Evolutionary conservation across 228 moss, liverwort and hornwort genomes (phyloP).

Genomic region (Sphagnum fallax): DNA sequence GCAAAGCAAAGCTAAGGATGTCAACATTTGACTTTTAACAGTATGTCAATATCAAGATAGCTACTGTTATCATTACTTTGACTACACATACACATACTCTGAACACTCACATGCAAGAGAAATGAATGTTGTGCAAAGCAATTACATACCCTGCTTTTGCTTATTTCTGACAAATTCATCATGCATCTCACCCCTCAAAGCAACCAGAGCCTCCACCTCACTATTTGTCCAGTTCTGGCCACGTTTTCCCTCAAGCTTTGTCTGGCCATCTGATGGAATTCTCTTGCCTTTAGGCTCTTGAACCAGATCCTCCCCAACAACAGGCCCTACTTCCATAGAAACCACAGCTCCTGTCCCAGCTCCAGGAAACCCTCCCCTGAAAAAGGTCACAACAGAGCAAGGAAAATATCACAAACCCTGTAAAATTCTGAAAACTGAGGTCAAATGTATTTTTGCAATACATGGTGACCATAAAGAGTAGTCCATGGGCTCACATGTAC

Average conservation of each 20-base stretch:
- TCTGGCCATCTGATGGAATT: slow-evolving; percentile 22
- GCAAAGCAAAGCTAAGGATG: no score
- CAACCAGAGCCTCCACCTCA: slow-evolving; percentile 60
- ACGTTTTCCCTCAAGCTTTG: slow-evolving; percentile 54
- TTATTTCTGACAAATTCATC: slow-evolving; percentile 66
- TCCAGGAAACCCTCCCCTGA: slow-evolving; percentile 39
- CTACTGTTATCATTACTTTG: no score
- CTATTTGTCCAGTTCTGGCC: slow-evolving; percentile 67
- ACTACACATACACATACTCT: no score
- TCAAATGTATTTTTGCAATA: no score
- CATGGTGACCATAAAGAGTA: no score
- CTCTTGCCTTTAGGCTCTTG: slow-evolving; percentile 51
- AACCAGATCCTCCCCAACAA: slow-evolving; percentile 43
- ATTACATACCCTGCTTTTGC: slow-evolving; percentile 49
- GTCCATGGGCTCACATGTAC: no score
- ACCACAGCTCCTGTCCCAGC: slow-evolving; percentile 35
- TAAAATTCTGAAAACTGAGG: background rate
- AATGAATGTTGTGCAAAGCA: background rate
- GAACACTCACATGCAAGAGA: no score
- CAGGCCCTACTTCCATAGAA: slow-evolving; percentile 44
- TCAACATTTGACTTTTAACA: no score
- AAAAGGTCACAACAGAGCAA: background rate
- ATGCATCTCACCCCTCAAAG: slow-evolving; percentile 63
- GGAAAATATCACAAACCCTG: no score
- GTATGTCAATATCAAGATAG: no score